phyloP scores from a whole-genome alignment of 2,329 filamentous ascomycete genomes.

The Penicillium freii region DNA sequence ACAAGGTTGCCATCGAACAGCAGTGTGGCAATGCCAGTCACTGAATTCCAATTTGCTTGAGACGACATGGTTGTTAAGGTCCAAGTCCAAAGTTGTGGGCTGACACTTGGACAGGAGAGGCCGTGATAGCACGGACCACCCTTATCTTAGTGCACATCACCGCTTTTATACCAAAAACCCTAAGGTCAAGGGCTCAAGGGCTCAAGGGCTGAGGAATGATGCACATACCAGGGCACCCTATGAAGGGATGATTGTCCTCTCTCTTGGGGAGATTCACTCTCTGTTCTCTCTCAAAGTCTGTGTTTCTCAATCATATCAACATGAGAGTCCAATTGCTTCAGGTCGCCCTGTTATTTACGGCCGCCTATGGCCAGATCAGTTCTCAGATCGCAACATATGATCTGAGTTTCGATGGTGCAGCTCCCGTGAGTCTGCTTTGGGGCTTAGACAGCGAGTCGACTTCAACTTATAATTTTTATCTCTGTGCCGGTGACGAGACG shows the following conservation, averaged over 20 bases:
- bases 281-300: not conserved
- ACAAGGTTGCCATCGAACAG: constrained; percentile 45
- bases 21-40: constrained; percentile 40
- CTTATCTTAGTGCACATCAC: constrained; percentile 2
- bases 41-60: constrained; percentile 38
- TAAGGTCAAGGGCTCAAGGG: not conserved
- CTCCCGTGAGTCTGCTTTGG: constrained; percentile 43
- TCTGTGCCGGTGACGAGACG: constrained; percentile 61
- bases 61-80: constrained; percentile 26
- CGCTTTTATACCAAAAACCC: not conserved
- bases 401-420: constrained; percentile 49
- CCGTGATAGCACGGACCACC: constrained; percentile 3
- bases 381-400: constrained; percentile 50
- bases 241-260: constrained; percentile 5
- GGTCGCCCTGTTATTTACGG: constrained; percentile 38
- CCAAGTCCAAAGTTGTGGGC: constrained; percentile 2
- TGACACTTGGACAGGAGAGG: not conserved
- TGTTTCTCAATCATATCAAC: constrained; percentile 16
- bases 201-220: not conserved
- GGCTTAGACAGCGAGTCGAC: constrained; percentile 13
- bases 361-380: constrained; percentile 42
- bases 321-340: constrained; percentile 35
- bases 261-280: not conserved
- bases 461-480: constrained; percentile 53
- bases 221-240: constrained; percentile 2